A percentile compares a stretch with the other conserved stretches of the same genome.
These are phyloP conservation scores for Royoungia palumana DNA, from an alignment of 768 basidiomycete genomes.

Conservation along the genomic window DNA sequence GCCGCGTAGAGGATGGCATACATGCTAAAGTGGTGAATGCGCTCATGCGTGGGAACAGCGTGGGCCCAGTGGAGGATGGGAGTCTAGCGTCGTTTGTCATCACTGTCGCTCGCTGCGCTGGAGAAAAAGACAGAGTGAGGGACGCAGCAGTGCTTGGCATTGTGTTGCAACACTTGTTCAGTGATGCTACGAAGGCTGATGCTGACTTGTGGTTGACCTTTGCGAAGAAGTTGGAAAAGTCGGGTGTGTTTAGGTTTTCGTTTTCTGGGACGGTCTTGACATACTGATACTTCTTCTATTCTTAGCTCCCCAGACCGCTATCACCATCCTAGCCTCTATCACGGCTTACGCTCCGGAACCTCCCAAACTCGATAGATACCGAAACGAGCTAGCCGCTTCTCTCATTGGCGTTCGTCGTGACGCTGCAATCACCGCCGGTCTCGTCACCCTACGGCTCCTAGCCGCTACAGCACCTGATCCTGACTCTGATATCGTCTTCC, in stretches of 20 bases:
- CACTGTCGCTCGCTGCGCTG: constrained; percentile 32
- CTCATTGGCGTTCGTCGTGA: constrained; percentile 61
- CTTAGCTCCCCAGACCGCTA: constrained; percentile 65
- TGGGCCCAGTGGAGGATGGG: constrained; percentile 18
- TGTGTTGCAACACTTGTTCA: constrained; percentile 58
- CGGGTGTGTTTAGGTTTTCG: constrained; percentile 42
- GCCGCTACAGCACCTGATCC: constrained; percentile 70
- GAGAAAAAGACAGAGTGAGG: constrained; percentile 43
- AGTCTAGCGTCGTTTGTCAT: constrained; percentile 29
- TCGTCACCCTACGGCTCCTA: constrained; percentile 65
- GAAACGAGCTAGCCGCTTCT: constrained; percentile 87
- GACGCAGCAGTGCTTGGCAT: constrained; percentile 58
- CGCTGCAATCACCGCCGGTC: constrained; percentile 66
- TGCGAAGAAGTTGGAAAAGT: constrained; percentile 60
- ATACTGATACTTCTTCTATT: not conserved
- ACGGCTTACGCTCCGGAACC: constrained; percentile 64
- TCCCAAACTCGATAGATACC: constrained; percentile 68
- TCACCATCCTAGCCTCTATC: constrained; percentile 63
- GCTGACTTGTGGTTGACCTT: constrained; percentile 74
- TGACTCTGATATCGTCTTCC: constrained; percentile 78
- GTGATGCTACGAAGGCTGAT: constrained; percentile 58
- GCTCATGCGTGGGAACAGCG: constrained; percentile 27
- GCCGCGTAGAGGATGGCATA: constrained; percentile 48
- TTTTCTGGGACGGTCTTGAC: not conserved
- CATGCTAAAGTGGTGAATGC: constrained; percentile 40